Base-by-base conservation (phyloP, 163 green algal genomes). In the Trebouxia gelatinosa region DNA sequence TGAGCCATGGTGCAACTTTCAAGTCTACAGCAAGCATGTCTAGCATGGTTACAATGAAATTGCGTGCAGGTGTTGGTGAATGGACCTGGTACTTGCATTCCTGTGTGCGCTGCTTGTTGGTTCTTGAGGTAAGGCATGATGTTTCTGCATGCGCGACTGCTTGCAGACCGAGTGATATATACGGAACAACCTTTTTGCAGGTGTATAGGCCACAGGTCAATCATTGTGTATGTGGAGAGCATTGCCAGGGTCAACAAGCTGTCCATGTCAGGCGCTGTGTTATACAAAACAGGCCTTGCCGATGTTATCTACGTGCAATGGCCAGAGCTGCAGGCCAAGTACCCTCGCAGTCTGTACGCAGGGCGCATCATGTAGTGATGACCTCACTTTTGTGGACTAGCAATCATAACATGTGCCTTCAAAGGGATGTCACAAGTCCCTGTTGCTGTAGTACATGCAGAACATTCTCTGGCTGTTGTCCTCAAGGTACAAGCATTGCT, bases 191-290 rank as follows among this genome's bases (percentile, higher is more conserved):
- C n/a, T n/a, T n/a, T n/a, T n/a, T n/a, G n/a, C n/a, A n/a, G n/a
- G n/a, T n/a, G n/a, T n/a, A n/a, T n/a, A n/a, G n/a, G n/a, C n/a
- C n/a, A n/a, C n/a, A n/a, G n/a, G n/a, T n/a, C n/a, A n/a, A n/a
- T n/a, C n/a, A 90, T 97, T 5, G 84, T 97, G 48, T 98, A 97
- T 78, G 88, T 98, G 32, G 95, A 98, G 77, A 96, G 89, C 80
- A 96, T 97, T 35, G 93, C 93, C 1, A 80, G 95, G 0, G 90
- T 94, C 37, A 75, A 82, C 9, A 85, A 82, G 37, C 86, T 98
- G 35, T 97, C 91, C 2, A 85, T 98, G 34, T 94, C 91, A 4
- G 94, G 91, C 35, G 91, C 90, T 59, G 91, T 98, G 26, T 72
- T 98, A 51, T 96, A 98, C 83, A 75, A 88, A 21, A 70, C 76